Evolutionary conservation across 441 rosid species (phyloP).

Genomic region (Pelargonium citronellum): DNA sequence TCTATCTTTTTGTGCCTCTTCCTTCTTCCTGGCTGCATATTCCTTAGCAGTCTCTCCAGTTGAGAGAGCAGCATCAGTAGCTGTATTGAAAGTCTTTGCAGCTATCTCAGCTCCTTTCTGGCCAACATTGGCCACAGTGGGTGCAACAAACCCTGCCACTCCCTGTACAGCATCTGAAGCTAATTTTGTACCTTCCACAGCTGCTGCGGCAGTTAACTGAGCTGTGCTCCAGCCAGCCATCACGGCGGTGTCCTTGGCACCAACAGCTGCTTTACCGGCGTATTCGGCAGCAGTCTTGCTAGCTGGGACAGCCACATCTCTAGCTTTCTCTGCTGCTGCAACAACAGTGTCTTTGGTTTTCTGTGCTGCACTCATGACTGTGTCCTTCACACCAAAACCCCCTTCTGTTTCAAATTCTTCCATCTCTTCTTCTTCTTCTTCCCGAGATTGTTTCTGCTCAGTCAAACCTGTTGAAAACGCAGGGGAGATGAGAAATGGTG

Average conservation of each 20-base stretch:
- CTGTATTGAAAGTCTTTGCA: neutral
- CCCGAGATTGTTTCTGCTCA: neutral
- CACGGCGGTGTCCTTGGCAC: neutral
- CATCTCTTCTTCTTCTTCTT: neutral
- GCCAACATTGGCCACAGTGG: neutral
- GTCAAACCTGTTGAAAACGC: neutral
- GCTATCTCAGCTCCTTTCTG: conserved; percentile 2
- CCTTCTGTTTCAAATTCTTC: neutral
- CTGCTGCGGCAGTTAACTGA: neutral
- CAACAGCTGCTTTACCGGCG: neutral
- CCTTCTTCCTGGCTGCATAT: conserved; percentile 6
- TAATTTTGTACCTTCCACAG: neutral
- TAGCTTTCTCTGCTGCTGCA: neutral
- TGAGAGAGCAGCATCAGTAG: neutral
- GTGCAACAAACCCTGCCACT: neutral
- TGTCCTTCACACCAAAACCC: neutral
- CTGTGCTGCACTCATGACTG: neutral
- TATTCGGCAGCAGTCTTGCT: neutral
- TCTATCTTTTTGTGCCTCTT: neutral
- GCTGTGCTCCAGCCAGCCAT: conserved; percentile 7
- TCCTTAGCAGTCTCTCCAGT: conserved; percentile 1
- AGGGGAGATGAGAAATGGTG: neutral
- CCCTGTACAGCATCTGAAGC: conserved; percentile 3
- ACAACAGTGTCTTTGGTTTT: neutral
- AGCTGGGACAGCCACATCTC: neutral